Conservation (phyloP, 1,284 basidiomycete genomes). For the Austropuccinia psidii region DNA sequence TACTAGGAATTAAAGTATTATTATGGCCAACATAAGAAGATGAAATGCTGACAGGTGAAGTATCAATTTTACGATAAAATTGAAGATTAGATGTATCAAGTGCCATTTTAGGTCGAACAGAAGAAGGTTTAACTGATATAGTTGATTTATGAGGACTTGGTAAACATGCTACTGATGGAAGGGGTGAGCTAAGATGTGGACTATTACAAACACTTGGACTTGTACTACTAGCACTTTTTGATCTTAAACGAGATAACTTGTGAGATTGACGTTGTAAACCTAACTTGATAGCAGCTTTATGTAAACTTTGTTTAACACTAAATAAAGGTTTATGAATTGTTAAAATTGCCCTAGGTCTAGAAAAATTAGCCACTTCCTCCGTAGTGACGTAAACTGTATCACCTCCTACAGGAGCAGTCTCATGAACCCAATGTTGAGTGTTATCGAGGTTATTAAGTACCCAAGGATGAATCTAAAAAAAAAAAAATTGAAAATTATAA, state of each 20-base stretch:
- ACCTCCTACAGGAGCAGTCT: constrained; percentile 60
- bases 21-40: background rate
- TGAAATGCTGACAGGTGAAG: background rate
- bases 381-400: constrained; percentile 63
- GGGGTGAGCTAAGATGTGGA: background rate
- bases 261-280: constrained; percentile 16
- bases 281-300: constrained; percentile 34
- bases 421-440: constrained; percentile 66
- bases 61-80: background rate
- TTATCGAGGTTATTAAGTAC: constrained; percentile 66
- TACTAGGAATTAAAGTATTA: no score
- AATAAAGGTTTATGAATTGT: constrained; percentile 19
- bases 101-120: background rate
- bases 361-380: constrained; percentile 59
- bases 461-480: constrained; percentile 56
- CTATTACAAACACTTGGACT: constrained; percentile 14
- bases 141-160: background rate
- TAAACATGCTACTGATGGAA: no score
- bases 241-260: constrained; percentile 6
- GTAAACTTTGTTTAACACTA: constrained; percentile 33
- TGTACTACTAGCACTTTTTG: constrained; percentile 33
- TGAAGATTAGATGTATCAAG: background rate
- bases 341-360: constrained; percentile 19
- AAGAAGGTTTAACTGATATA: background rate
- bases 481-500: constrained; percentile 24